Conservation (phyloP, 176 grass and related monocot species). For the Leersia perrieri region DNA sequence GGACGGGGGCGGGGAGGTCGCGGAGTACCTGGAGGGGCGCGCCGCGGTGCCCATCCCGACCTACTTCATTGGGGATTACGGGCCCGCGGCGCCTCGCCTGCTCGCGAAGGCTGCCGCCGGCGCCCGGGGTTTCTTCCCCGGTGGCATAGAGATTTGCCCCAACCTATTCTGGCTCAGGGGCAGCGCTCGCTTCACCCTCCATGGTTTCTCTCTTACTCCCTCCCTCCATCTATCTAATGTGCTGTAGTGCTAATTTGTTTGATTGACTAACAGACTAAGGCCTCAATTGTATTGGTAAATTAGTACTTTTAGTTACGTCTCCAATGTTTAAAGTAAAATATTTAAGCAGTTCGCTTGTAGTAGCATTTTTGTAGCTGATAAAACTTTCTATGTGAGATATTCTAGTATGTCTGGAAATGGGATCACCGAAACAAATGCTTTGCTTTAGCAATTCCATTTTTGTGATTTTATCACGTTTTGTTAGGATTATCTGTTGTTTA, state of each 20-base stretch:
- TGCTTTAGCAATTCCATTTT: background rate
- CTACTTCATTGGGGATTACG: slow-evolving; percentile 94
- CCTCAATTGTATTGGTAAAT: background rate
- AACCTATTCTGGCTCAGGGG: slow-evolving; percentile 95
- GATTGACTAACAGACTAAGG: background rate
- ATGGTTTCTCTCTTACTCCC: slow-evolving; percentile 31
- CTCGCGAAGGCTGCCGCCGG: slow-evolving; percentile 51
- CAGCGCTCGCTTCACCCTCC: slow-evolving; percentile 73
- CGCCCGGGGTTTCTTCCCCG: slow-evolving; percentile 45
- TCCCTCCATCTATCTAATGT: background rate
- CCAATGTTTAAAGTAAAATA: background rate
- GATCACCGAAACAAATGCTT: background rate
- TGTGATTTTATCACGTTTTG: background rate
- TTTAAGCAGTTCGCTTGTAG: background rate
- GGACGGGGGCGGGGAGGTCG: slow-evolving; percentile 31
- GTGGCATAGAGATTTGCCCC: slow-evolving; percentile 71
- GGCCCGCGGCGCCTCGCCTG: slow-evolving; percentile 44
- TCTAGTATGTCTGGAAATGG: background rate
- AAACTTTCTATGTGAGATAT: background rate
- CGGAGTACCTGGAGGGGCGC: slow-evolving; percentile 78
- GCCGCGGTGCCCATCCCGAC: slow-evolving; percentile 75
- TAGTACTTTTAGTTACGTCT: background rate
- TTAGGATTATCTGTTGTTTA: slow-evolving; percentile 80
- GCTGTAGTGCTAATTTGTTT: background rate
- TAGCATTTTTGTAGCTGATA: background rate